A percentile compares a stretch with the other conserved stretches of the same genome.
phyloP scores from a whole-genome alignment of 2,329 filamentous ascomycete species.

The Clonostachys byssicola region DNA sequence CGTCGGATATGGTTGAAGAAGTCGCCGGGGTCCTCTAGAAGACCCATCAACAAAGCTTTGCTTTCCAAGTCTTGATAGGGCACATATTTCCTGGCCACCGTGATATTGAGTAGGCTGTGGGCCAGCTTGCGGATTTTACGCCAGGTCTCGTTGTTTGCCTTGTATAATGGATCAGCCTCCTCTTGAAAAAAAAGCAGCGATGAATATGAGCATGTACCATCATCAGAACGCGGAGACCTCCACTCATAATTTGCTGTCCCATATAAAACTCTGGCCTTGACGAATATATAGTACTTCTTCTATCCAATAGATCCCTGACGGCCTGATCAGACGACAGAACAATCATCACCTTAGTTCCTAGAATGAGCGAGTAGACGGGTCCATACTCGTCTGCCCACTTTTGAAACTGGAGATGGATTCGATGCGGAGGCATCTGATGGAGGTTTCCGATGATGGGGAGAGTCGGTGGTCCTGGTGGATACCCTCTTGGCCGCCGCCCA shows the following conservation, averaged over 20 bases:
- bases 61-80: constrained; percentile 31
- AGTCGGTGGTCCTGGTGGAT: constrained; percentile 45
- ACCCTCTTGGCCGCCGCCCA: constrained; percentile 6
- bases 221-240: constrained; percentile 16
- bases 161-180: neutral
- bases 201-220: constrained; percentile 8
- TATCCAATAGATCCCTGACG: constrained; percentile 48
- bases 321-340: constrained; percentile 11
- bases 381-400: constrained; percentile 9
- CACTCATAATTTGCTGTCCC: constrained; percentile 15
- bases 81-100: constrained; percentile 31
- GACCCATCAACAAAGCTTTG: constrained; percentile 34
- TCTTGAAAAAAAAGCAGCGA: neutral
- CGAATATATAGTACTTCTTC: constrained; percentile 43
- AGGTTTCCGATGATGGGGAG: constrained; percentile 47
- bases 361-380: constrained; percentile 6
- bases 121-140: constrained; percentile 16
- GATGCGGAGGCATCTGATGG: constrained; percentile 37
- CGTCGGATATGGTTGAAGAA: constrained; percentile 40
- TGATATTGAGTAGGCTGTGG: constrained; percentile 31
- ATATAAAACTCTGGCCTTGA: constrained; percentile 26
- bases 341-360: neutral
- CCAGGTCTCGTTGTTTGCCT: constrained; percentile 1
- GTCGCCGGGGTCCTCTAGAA: constrained; percentile 24
- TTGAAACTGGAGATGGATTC: constrained; percentile 39